These are phyloP conservation scores for Chlorella sorokiniana DNA, from an alignment of 139 green algal species.

Conservation along the genomic window DNA sequence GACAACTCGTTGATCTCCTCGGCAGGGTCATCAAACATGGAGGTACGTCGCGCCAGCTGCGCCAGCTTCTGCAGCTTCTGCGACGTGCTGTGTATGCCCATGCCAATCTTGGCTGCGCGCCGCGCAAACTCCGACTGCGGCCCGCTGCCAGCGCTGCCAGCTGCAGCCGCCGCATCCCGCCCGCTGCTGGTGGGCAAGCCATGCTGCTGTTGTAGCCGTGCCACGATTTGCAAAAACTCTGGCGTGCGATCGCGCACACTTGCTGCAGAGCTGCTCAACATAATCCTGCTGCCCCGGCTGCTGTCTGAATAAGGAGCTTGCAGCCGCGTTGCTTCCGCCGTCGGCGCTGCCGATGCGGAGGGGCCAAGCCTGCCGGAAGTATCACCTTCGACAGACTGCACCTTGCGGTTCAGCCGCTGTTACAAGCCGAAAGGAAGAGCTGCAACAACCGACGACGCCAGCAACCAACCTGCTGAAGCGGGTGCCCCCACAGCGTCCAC, in stretches of 20 bases:
- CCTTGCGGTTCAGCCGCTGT: no score
- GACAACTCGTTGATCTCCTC: constrained; percentile 91
- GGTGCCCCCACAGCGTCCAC: no score
- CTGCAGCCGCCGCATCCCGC: background rate
- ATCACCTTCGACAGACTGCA: no score
- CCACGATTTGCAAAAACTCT: constrained; percentile 60
- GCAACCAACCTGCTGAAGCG: no score
- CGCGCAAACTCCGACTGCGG: constrained; percentile 84
- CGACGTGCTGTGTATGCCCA: constrained; percentile 92
- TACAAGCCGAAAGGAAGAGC: no score
- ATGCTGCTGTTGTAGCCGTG: constrained; percentile 59
- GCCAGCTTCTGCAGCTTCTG: constrained; percentile 91
- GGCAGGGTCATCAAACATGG: constrained; percentile 96
- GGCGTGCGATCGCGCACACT: constrained; percentile 56
- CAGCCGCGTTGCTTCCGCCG: no score
- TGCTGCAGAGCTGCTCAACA: constrained; percentile 7
- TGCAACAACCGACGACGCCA: no score
- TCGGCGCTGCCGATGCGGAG: no score
- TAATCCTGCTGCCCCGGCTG: no score
- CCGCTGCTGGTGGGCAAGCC: constrained; percentile 29
- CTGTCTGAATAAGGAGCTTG: no score
- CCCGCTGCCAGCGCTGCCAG: background rate
- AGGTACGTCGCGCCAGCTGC: constrained; percentile 94
- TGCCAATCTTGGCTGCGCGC: constrained; percentile 85
- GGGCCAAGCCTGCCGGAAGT: no score